These are phyloP conservation scores for Pseudogymnoascus sp. DNA, from an alignment of 2,329 filamentous ascomycete genomes.

Conservation along the genomic window DNA sequence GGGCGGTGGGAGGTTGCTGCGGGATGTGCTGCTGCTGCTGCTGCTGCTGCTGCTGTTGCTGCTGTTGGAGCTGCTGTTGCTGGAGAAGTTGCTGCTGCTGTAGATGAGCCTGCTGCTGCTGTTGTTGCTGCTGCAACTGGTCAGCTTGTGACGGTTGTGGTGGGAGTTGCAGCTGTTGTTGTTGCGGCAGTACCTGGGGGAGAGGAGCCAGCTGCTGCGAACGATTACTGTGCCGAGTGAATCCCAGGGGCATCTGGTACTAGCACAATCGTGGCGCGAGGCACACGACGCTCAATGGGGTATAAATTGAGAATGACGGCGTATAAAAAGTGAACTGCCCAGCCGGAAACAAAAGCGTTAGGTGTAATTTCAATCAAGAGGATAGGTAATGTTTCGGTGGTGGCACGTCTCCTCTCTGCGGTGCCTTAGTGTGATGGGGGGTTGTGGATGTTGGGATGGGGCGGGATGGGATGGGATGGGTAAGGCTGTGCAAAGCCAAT, in stretches of 20 bases:
- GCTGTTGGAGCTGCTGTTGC: conserved; percentile 20
- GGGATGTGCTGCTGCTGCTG: conserved; percentile 12
- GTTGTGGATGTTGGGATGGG: not conserved
- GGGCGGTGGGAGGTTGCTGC: not conserved
- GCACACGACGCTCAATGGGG: conserved; percentile 18
- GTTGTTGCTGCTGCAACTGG: conserved; percentile 13
- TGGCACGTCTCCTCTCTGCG: not conserved
- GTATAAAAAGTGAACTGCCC: not conserved
- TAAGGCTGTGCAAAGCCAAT: not conserved
- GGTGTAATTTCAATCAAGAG: not conserved
- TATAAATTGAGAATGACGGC: not conserved
- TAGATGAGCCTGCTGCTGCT: conserved; percentile 12
- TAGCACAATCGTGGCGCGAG: conserved; percentile 19
- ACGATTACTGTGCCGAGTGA: conserved; percentile 26
- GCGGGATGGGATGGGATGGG: not conserved
- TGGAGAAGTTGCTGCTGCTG: conserved; percentile 24
- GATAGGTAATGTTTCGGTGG: not conserved
- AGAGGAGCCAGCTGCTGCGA: conserved; percentile 24
- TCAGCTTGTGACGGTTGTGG: conserved; percentile 10
- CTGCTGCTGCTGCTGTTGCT: conserved; percentile 18
- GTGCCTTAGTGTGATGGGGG: not conserved
- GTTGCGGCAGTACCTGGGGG: conserved; percentile 9
- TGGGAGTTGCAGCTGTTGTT: conserved; percentile 11
- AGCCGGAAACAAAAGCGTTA: not conserved
- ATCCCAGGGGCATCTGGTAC: conserved; percentile 26